Evolutionary conservation across 768 basidiomycete genomes (phyloP).

Genomic region (Coprinopsis strossmayeri): DNA sequence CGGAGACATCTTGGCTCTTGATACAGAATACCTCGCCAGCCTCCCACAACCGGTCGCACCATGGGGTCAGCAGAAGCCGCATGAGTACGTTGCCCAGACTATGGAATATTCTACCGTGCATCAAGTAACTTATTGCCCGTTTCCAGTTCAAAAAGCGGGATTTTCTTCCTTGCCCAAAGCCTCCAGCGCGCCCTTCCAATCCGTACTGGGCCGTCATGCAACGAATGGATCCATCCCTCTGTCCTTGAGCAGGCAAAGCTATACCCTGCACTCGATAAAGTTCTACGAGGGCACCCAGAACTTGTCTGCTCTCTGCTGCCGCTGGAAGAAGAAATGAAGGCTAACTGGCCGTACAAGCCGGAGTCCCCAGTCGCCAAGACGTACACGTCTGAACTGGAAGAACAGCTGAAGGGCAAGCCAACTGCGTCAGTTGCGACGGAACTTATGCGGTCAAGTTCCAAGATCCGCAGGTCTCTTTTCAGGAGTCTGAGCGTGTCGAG

Average conservation of each 20-base stretch:
- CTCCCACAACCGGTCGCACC: slow-evolving; percentile 44
- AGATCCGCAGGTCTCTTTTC: slow-evolving; percentile 6
- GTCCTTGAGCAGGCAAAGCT: slow-evolving; percentile 39
- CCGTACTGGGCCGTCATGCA: slow-evolving; percentile 33
- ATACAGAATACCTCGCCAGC: slow-evolving; percentile 43
- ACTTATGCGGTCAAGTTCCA: slow-evolving; percentile 1
- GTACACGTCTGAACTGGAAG: slow-evolving; percentile 14
- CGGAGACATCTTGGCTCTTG: slow-evolving; percentile 47
- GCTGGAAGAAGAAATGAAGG: slow-evolving; percentile 46
- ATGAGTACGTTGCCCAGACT: slow-evolving; percentile 41
- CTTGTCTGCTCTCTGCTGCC: slow-evolving; percentile 38
- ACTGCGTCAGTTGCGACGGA: not conserved
- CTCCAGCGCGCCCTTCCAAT: slow-evolving; percentile 45
- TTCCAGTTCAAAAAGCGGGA: slow-evolving; percentile 44
- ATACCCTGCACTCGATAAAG: slow-evolving; percentile 25
- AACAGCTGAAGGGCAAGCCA: slow-evolving; percentile 8
- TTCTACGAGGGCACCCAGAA: slow-evolving; percentile 34
- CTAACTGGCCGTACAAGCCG: slow-evolving; percentile 38
- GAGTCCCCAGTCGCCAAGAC: slow-evolving; percentile 16
- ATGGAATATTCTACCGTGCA: not conserved
- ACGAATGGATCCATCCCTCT: slow-evolving; percentile 59
- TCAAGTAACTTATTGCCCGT: slow-evolving; percentile 2
- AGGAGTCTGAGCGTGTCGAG: slow-evolving; percentile 5
- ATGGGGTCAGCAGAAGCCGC: slow-evolving; percentile 59
- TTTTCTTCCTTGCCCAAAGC: slow-evolving; percentile 41